phyloP scores from a whole-genome alignment of 2,329 filamentous ascomycete genomes.

The Fusarium sp. region DNA sequence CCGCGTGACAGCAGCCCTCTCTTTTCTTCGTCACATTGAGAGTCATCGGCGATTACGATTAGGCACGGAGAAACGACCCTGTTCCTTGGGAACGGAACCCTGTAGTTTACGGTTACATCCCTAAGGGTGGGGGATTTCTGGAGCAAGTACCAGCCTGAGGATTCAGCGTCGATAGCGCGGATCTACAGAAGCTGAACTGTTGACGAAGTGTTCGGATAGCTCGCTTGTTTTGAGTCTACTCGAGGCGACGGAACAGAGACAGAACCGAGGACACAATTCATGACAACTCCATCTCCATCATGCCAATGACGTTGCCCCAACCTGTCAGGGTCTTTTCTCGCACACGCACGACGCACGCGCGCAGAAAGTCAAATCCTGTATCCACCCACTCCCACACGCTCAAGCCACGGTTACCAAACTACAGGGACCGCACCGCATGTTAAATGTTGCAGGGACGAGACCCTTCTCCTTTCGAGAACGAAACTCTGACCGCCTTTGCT shows the following conservation, averaged over 20 bases:
- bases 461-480: not conserved
- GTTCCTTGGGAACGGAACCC: not conserved
- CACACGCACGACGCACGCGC: not conserved
- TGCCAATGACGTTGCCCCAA: not conserved
- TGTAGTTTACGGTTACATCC: not conserved
- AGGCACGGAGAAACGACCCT: not conserved
- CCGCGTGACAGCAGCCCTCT: not conserved
- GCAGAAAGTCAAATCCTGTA: constrained; percentile 1
- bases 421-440: constrained; percentile 23
- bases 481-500: constrained; percentile 10
- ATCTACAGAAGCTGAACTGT: not conserved
- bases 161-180: not conserved
- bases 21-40: not conserved
- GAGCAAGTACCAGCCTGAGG: not conserved
- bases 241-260: not conserved
- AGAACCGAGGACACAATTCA: not conserved
- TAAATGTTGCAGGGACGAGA: constrained; percentile 14
- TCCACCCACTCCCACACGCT: constrained; percentile 12
- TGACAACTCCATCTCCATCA: not conserved
- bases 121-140: not conserved
- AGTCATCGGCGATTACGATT: not conserved
- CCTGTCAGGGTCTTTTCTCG: not conserved
- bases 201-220: not conserved
- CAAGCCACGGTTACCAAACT: constrained; percentile 32
- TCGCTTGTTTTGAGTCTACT: not conserved